Conservation (phyloP, 83 land plant genomes). For the Larix sibirica region DNA sequence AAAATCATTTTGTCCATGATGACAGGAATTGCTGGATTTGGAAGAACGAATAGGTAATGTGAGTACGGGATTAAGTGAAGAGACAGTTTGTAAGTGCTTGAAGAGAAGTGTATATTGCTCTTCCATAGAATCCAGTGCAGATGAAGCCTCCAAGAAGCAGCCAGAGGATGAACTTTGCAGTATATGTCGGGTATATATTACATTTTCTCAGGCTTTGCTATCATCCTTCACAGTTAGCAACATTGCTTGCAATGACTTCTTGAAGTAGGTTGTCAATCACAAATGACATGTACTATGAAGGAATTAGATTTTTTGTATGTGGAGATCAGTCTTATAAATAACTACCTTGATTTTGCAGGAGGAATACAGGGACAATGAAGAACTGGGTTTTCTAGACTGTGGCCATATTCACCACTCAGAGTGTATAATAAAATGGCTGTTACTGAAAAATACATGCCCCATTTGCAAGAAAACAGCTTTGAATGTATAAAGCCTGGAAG, state of each 20-base stretch:
- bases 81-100: conserved; percentile 39
- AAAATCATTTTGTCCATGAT: neutral
- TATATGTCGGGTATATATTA: conserved; percentile 49
- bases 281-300: conserved; percentile 8
- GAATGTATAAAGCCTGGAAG: too few species aligned
- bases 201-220: neutral
- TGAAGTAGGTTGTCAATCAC: neutral
- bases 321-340: neutral
- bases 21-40: conserved; percentile 65
- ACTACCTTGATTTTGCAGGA: conserved; percentile 28
- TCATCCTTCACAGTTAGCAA: neutral
- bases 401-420: conserved; percentile 57
- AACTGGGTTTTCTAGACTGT: conserved; percentile 55
- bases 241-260: neutral
- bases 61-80: conserved; percentile 60
- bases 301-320: neutral
- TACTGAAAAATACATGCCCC: conserved; percentile 58
- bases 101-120: conserved; percentile 21
- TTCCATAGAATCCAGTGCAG: neutral
- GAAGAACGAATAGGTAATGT: conserved; percentile 71
- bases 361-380: conserved; percentile 42
- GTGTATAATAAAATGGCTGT: conserved; percentile 66
- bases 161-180: conserved; percentile 57
- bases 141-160: conserved; percentile 3
- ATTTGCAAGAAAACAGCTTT: conserved; percentile 50